Base-by-base conservation (phyloP, 2,329 filamentous ascomycete genomes). In the Neonectria neomacrospora region DNA sequence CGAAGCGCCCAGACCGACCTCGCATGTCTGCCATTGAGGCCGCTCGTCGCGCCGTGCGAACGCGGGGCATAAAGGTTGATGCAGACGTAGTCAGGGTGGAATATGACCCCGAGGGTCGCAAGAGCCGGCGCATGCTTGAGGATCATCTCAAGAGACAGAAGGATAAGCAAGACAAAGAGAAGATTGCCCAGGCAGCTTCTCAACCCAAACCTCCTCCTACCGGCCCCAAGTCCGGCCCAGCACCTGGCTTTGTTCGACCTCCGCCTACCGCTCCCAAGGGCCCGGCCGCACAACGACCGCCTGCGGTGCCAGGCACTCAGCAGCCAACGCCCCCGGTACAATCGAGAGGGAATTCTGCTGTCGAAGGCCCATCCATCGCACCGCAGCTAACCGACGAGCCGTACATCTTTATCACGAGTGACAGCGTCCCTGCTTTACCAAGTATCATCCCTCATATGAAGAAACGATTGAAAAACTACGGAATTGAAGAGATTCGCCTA, bases 381-480 rank as follows among this genome's bases (percentile, higher is more conserved):
- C 81, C 86, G 34, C 89, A 90, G 67, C 87, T 97, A 54, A 89
- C 90, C 73, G 87, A 89, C 54, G 90, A 92, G 63, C 96, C 96
- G 0, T 97, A 97, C 75, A 90, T 98, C 39, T 97, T 97, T 75
- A 91, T 99, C 61, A 86, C 93, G n/a, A 88, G 92, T 69, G 87
- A 90, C 63, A 94, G 91, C 70, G 95, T 99, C 2, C 96, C 96
- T 1, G 91, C 97, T 12, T 88, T 97, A 74, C 85, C 86, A 32
- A 91, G 93, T 23, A 98, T 95, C 1, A 88, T 97, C 59, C 89
- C 91, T 4, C 96, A 99, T 80, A 86, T 99, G 81, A 93, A 93
- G 80, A 96, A 95, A 78, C 88, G 95, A 54, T 83, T 98, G 57
- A 96, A 95, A 78, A 88, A 90, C 54, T 97, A 92, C 76, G 84